A percentile compares a stretch with the other conserved stretches of the same genome.
phyloP scores from a whole-genome alignment of 2,329 filamentous ascomycete genomes.

The Furcasterigmium furcatum region DNA sequence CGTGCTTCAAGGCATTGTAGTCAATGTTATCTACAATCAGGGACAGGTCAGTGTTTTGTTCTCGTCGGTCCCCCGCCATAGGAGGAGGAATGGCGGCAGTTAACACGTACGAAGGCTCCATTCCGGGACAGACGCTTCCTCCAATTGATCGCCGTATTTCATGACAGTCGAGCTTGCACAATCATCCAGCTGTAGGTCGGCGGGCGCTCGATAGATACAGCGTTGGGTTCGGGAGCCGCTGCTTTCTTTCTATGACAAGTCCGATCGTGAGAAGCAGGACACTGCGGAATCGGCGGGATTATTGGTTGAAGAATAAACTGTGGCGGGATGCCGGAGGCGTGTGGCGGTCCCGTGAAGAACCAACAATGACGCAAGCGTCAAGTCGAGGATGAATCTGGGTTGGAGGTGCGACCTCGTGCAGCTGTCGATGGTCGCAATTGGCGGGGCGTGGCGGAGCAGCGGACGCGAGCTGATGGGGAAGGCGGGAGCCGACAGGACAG shows the following conservation, averaged over 20 bases:
- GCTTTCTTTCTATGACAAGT: not conserved
- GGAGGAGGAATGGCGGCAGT: not conserved
- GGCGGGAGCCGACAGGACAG: not conserved
- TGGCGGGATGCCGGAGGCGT: not conserved
- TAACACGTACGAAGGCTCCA: slow-evolving; percentile 69
- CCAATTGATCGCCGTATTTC: slow-evolving; percentile 76
- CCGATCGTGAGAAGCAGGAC: not conserved
- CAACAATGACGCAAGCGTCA: not conserved
- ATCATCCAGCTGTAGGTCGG: not conserved
- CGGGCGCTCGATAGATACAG: not conserved
- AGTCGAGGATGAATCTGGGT: not conserved
- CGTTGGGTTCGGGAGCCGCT: not conserved
- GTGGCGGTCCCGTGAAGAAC: not conserved
- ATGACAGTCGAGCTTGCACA: slow-evolving; percentile 33
- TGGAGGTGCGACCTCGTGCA: not conserved
- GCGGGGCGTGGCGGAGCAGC: not conserved
- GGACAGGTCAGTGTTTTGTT: not conserved
- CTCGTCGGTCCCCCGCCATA: slow-evolving; percentile 2
- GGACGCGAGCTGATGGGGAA: not conserved
- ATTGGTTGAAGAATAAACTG: not conserved
- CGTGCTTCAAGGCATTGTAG: slow-evolving; percentile 81
- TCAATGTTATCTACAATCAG: slow-evolving; percentile 70
- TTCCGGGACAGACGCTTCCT: slow-evolving; percentile 74
- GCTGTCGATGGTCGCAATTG: not conserved
- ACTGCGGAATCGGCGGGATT: not conserved